Base-by-base conservation (phyloP, 495 filamentous ascomycete species). In the Letharia lupina region DNA sequence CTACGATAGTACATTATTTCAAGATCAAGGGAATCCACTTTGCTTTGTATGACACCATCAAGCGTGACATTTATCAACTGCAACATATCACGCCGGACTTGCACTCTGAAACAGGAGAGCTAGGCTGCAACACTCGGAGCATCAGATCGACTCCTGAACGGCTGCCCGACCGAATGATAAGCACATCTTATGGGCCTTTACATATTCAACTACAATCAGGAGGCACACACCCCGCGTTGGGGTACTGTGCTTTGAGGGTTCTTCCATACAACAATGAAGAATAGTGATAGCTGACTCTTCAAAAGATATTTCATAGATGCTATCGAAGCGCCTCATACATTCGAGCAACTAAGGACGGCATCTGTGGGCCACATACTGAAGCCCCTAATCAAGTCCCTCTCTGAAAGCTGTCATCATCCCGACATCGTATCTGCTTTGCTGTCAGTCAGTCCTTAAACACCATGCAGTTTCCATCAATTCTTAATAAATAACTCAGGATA, bases 341-440 rank as follows among this genome's bases (percentile, higher is more conserved):
- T 93, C 71, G 91, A 94, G 64, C 88, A 94, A 72, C 82, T 95
- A 52, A 81, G 88, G 62, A 88, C 84, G 20, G 85, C 85, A 4
- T 76, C 84, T 35, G 82, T 82, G 28, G 87, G 88, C 0, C 85
- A 87, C 18, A 78, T 80, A 61, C 78, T 96, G 48, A 80, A 84
- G 42, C 75, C 78, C 18, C 77, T 96, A 35, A 85, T 91, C 15
- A 82, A 85, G 47, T 81, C 87, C 58, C 79, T 96, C 23, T 82
- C 79, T 12, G 75, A 81, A 45, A 81, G 82, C 40, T 86, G 85
- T 59, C 89, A 87, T 56, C 90, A 95, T 72, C 86, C 84, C 0
- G 84, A 83, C 39, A 85, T 93, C 65, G 84, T 96, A 13, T 87
- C 88, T 67, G 90, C 91, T 37, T 75, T 96, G 58, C 81, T 96